phyloP scores from a whole-genome alignment of 1,284 basidiomycete genomes.

The Fomitiporia mediterranea region DNA sequence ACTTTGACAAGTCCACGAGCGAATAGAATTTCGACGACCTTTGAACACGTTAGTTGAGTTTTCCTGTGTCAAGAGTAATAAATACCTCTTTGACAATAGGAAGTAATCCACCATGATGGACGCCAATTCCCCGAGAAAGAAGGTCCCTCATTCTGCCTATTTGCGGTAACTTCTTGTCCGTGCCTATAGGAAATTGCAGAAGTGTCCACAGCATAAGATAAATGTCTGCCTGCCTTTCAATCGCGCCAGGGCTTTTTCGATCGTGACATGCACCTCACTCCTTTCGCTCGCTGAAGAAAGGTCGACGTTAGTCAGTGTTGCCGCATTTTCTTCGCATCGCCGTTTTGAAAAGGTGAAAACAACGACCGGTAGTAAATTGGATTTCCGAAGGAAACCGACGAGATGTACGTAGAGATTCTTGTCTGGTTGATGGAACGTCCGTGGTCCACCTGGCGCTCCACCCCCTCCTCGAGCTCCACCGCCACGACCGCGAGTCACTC shows the following conservation, averaged over 20 bases:
- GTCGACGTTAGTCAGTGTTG: constrained; percentile 85
- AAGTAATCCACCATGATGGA: constrained; percentile 95
- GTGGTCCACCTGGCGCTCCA: constrained; percentile 48
- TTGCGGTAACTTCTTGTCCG: constrained; percentile 93
- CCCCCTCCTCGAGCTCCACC: constrained; percentile 36
- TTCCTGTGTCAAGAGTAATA: not conserved
- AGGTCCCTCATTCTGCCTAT: constrained; percentile 90
- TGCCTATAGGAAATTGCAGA: constrained; percentile 44
- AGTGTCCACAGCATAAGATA: constrained; percentile 2
- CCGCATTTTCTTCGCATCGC: constrained; percentile 94
- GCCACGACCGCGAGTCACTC: constrained; percentile 50
- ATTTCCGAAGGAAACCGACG: constrained; percentile 83
- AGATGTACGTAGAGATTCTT: constrained; percentile 95
- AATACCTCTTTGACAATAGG: constrained; percentile 95
- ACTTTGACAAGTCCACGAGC: constrained; percentile 95
- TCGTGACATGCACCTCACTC: constrained; percentile 93
- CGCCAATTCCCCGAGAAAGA: constrained; percentile 89
- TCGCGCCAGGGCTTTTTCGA: constrained; percentile 88
- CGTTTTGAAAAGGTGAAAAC: constrained; percentile 98
- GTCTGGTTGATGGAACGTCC: constrained; percentile 71
- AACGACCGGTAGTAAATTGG: constrained; percentile 86
- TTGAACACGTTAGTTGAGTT: not conserved
- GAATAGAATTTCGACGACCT: constrained; percentile 97
- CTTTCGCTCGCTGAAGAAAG: constrained; percentile 81
- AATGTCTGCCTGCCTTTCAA: constrained; percentile 67